phyloP scores from a whole-genome alignment of 148 eudicot genomes.

The Rhododendron henanense region DNA sequence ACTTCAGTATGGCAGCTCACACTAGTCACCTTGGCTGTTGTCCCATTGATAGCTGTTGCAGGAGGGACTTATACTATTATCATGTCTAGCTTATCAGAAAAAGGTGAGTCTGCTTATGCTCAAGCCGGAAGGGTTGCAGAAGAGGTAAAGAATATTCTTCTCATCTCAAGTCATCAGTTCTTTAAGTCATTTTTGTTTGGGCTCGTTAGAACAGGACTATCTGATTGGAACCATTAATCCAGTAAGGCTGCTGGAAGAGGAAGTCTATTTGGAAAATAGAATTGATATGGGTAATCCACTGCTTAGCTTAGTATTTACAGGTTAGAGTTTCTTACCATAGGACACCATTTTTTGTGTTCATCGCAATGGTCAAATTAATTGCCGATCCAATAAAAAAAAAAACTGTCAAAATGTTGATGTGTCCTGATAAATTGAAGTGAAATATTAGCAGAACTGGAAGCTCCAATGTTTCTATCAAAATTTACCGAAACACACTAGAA shows the following conservation, averaged over 20 bases:
- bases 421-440: background rate
- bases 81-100: constrained; percentile 56
- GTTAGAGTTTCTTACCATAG: background rate
- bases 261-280: background rate
- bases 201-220: background rate
- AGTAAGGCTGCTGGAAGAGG: background rate
- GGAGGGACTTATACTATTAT: constrained; percentile 57
- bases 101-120: constrained; percentile 66
- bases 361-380: background rate
- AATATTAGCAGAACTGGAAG: background rate
- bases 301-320: background rate
- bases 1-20: constrained; percentile 66
- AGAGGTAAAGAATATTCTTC: constrained; percentile 42
- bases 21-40: constrained; percentile 55
- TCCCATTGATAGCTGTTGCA: constrained; percentile 63
- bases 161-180: background rate
- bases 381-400: background rate
- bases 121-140: constrained; percentile 71
- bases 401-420: background rate
- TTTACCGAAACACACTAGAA: background rate
- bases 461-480: background rate
- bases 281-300: background rate
- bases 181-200: background rate
- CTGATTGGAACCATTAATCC: background rate
- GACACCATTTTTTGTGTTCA: background rate